Evolutionary conservation across 139 green algal species (phyloP), one percentile per base, ranked within the genome.

Genomic region (Chlorella sp.): DNA sequence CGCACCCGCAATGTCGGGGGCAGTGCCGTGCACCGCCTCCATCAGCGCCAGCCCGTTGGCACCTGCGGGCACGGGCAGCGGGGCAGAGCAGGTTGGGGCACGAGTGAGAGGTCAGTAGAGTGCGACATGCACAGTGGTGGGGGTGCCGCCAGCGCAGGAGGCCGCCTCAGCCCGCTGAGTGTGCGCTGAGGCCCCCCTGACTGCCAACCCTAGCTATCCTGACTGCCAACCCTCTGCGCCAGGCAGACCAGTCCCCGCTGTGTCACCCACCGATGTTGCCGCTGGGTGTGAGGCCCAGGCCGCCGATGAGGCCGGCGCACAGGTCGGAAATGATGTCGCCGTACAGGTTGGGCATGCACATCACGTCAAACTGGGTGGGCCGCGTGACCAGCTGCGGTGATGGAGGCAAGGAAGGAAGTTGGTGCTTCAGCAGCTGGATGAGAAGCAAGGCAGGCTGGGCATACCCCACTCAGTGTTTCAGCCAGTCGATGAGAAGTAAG

Each of bases 261-360:
- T 12, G 1, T 21, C 55, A 13, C 74, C 6, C 80, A 94, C 94
- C 95, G 57, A 98, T 92, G 86, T 98, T 98, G 30, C 91, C 94
- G 57, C 81, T 93, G 55, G 96, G 96, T 3, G 96, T 99, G n/a
- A 99, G 86, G n/a, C 96, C 97, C 55, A 99, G 92, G 26, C 97
- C 97, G 41, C 97, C 97, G 51, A 99, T 97, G 9, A 99, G 91
- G 38, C 97, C 97, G 30, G 97, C 97, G 84, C 95, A 98, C 38
- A 99, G 91, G 89, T 99, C 96, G 47, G 89, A 95, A 88, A 99
- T 96, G 91, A 99, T 99, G 91, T 99, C 96, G 34, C 96, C 96
- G 80, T 99, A 98, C 81, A 99, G 91, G 94, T 99, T 98, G 72
- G 96, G 96, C 95, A 98, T 98, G 30, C 96, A 91, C 90, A 99